Evolutionary conservation across 345 rosid genomes (phyloP), one percentile per base, ranked within the genome.

Genomic region (Salix viminalis): DNA sequence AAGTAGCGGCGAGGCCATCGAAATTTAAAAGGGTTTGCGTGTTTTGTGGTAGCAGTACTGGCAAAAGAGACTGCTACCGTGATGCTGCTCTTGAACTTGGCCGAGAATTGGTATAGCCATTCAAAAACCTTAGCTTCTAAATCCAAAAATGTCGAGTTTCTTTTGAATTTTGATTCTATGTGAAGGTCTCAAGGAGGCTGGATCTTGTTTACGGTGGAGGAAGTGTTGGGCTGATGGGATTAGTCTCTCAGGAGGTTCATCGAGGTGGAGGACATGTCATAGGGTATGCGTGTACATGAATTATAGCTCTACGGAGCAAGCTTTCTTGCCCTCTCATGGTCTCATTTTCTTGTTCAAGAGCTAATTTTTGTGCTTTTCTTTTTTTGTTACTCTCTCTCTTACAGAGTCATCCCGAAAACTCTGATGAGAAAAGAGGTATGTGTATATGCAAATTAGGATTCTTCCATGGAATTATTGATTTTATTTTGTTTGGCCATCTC

Each of bases 351-450:
- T 50, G 11, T 30, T 18, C 5, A 24, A 50, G 23, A 8, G 18
- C 64, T 58, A 11, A 58, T 58, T 24, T 9, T 11, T 23, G 12
- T 4, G 64, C 28, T 58, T 10, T 11, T 41, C n/a, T 18, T 18
- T 18, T 37, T 18, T 37, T 15, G 14, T 54, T 52, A 46, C 39
- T 34, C 42, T 80, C 7, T 80, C 7, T 74, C 30, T 70, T 39
- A 60, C 85, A 94, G 97, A 78, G 86, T 94, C 81, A 90, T 94
- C 77, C 98, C 98, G 68, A 91, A 81, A 83, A 92, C 92, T 64
- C 89, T 94, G 72, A 94, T 94, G 98, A 83, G 70, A 85, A 90
- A 91, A 88, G 95, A 94, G 97, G 98, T 94, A 52, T n/a, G 39
- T 36, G 37, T 36, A 5, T 11, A 58, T 4, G 62, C 39, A 34